Evolutionary conservation across 2,329 filamentous ascomycete species (phyloP).

Genomic region (Beauveria pseudobassiana): DNA sequence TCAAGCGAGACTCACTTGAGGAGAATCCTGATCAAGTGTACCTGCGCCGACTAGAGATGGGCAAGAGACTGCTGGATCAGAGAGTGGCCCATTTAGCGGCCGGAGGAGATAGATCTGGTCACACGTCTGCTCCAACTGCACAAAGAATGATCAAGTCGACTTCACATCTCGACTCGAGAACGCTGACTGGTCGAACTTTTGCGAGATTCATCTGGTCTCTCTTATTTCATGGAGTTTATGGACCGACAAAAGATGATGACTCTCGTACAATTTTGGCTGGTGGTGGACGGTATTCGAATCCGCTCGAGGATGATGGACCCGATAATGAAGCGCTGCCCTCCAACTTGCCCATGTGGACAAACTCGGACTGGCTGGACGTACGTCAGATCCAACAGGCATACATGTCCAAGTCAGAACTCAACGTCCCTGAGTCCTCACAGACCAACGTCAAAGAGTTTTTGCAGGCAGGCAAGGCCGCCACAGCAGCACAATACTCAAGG

Average conservation of each 20-base stretch:
- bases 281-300: conserved; percentile 96
- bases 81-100: conserved; percentile 75
- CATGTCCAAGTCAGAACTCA: conserved; percentile 72
- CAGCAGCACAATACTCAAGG: conserved; percentile 73
- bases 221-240: conserved; percentile 99
- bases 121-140: conserved; percentile 20
- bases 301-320: conserved; percentile 69
- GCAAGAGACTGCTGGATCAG: conserved; percentile 82
- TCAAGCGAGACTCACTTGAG: conserved; percentile 74
- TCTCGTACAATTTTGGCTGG: conserved; percentile 95
- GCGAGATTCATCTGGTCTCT: conserved; percentile 80
- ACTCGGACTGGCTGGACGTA: conserved; percentile 79
- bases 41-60: conserved; percentile 81
- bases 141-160: conserved; percentile 21
- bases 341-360: conserved; percentile 62
- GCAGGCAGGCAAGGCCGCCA: conserved; percentile 66
- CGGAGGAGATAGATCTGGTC: conserved; percentile 44
- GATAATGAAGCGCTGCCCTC: conserved; percentile 59
- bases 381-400: conserved; percentile 90
- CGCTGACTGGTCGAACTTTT: conserved; percentile 75
- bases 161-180: conserved; percentile 61
- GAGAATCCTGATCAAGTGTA: conserved; percentile 81
- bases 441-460: conserved; percentile 70
- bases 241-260: conserved; percentile 81
- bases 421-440: conserved; percentile 62